Base-by-base conservation (phyloP, 495 filamentous ascomycete genomes). In the Hamigera avellanea region DNA sequence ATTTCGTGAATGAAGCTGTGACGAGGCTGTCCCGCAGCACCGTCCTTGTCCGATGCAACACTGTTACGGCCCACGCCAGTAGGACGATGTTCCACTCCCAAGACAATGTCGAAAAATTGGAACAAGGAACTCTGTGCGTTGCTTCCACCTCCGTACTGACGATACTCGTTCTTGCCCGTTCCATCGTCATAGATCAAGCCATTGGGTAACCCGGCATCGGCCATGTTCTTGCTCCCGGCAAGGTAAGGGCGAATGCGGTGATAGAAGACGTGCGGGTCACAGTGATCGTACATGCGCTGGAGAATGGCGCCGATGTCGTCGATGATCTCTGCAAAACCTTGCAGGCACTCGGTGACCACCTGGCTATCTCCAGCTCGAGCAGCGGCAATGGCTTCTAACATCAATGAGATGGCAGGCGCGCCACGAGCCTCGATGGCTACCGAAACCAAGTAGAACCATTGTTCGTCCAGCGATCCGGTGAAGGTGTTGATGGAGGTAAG, bases 1-100 rank as follows among this genome's bases (percentile, higher is more conserved):
- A 98, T 98, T 38, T 95, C 91, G 47, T 81, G 76, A 52, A 96
- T 86, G 68, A 98, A 98, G 45, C 86, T 87, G 61, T 95, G 76
- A 16, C 75, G 73, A 10, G 80, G 70, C 6, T 70, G 68, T 10
- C 72, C 64, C 4, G 69, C 61, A 8, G 65, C 62, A 3, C 70
- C 72, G 27, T 75, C 69, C 10, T 64, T 55, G 26, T 68, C 40
- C 19, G 50, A 23, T n/a, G 50, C 46, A 21, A 42, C 43, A 44
- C 36, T 18, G 36, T 35, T 32, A 46, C 48, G 56, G 47, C 72
- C 75, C 26, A 82, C 76, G 10, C 91, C 91, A 0, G 91, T 98
- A 1, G 93, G 88, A 3, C 84, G 75, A 53, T 98, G 91, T 45
- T 93, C 83, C 10, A 98, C 67, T 6, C 87, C 87, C 6, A 98